Percentiles rank a stretch among this genome's conserved stretches.
These are phyloP conservation scores for Vaccinium vitisidaea DNA, from an alignment of 148 eudicot genomes.

Conservation along the genomic window DNA sequence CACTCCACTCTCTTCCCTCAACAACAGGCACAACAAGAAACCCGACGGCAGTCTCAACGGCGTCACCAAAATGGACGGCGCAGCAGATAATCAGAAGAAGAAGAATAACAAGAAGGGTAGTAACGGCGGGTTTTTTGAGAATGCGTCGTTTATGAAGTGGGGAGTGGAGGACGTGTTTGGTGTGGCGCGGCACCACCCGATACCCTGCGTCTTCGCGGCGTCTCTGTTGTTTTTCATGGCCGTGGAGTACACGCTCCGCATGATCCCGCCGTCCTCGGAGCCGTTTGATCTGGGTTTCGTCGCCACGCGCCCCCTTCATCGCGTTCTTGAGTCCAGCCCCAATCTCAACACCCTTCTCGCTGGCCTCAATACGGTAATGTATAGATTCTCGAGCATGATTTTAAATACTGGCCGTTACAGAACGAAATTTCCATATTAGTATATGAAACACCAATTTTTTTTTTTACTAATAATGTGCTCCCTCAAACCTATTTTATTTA, in stretches of 20 bases:
- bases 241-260: constrained; percentile 84
- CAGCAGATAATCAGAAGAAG: neutral
- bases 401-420: no score
- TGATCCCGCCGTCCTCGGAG: constrained; percentile 63
- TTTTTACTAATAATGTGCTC: no score
- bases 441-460: no score
- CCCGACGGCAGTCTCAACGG: neutral
- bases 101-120: neutral
- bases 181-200: constrained; percentile 46
- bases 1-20: constrained; percentile 2
- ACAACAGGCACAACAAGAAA: constrained; percentile 8
- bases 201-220: constrained; percentile 56
- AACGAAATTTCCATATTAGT: no score
- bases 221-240: constrained; percentile 76
- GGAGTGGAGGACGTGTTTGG: constrained; percentile 36
- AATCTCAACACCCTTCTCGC: constrained; percentile 68
- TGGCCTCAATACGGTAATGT: constrained; percentile 80
- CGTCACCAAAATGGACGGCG: neutral
- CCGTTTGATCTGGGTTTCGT: constrained; percentile 92
- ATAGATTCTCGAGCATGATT: neutral
- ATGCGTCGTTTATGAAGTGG: constrained; percentile 70
- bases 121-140: constrained; percentile 21
- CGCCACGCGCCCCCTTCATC: constrained; percentile 51
- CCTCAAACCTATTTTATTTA: no score
- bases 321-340: constrained; percentile 45